These are phyloP conservation scores for Teunomyces cretensis DNA, from an alignment of 805 yeast genomes.

Conservation along the genomic window DNA sequence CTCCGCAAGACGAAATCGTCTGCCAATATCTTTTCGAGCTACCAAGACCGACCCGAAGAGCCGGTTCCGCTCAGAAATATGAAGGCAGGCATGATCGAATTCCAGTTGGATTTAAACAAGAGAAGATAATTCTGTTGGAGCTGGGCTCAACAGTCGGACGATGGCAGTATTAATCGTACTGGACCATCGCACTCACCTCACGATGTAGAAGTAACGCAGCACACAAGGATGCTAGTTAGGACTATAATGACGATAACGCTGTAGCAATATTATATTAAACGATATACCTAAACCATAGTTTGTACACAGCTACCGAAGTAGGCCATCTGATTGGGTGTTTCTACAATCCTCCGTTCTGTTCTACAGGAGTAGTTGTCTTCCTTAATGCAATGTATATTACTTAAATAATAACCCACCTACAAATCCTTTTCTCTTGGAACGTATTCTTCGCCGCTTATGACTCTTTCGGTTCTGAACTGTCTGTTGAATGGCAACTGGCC, in stretches of 20 bases:
- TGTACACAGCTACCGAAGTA: too few species aligned
- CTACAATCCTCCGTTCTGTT: too few species aligned
- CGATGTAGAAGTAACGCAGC: too few species aligned
- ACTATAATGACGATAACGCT: too few species aligned
- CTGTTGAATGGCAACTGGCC: slow-evolving; percentile 36
- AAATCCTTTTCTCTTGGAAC: slow-evolving; percentile 46
- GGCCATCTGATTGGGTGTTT: too few species aligned
- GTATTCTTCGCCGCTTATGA: slow-evolving; percentile 37
- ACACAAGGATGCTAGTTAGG: too few species aligned
- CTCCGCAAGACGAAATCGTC: slow-evolving; percentile 1
- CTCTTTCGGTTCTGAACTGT: slow-evolving; percentile 34
- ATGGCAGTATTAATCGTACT: neutral
- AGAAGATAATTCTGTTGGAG: neutral
- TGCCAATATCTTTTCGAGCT: neutral
- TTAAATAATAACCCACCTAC: slow-evolving; percentile 14
- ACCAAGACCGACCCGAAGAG: slow-evolving; percentile 1
- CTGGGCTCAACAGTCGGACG: neutral
- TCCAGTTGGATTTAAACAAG: slow-evolving; percentile 13
- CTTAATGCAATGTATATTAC: neutral
- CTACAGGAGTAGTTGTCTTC: too few species aligned
- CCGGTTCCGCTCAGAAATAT: slow-evolving; percentile 11
- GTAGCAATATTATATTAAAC: too few species aligned
- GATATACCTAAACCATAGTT: too few species aligned
- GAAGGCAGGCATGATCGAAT: slow-evolving; percentile 16
- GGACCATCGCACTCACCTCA: too few species aligned